A percentile compares a stretch with the other conserved stretches of the same genome.
These are phyloP conservation scores for Pugionium dolabratum DNA, from an alignment of 345 rosid genomes.

Conservation along the genomic window DNA sequence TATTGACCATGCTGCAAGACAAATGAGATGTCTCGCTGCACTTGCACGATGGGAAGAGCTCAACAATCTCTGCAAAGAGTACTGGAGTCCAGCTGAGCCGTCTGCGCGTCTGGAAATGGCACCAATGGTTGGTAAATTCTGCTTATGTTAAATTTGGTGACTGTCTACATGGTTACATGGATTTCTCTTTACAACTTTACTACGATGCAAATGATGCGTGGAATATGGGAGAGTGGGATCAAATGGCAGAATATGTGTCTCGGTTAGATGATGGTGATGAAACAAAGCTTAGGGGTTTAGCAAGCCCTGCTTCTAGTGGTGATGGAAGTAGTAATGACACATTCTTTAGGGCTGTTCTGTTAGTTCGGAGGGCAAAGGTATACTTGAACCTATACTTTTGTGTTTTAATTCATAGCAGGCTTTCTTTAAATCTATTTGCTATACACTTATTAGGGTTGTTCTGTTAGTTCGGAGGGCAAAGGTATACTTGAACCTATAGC, in stretches of 20 bases:
- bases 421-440: slow-evolving; percentile 4
- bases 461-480: slow-evolving; percentile 76
- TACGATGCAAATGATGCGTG: slow-evolving; percentile 98
- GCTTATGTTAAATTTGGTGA: slow-evolving; percentile 21
- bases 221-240: slow-evolving; percentile 99
- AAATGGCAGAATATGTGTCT: slow-evolving; percentile 97
- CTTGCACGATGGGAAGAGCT: slow-evolving; percentile 99
- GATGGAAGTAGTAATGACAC: slow-evolving; percentile 97
- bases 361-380: slow-evolving; percentile 84
- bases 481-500: slow-evolving; percentile 44
- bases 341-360: slow-evolving; percentile 90
- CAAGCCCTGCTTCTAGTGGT: slow-evolving; percentile 81
- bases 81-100: slow-evolving; percentile 98
- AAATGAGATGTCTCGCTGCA: slow-evolving; percentile 97
- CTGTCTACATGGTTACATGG: slow-evolving; percentile 19
- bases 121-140: slow-evolving; percentile 72
- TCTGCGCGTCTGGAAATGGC: slow-evolving; percentile 99
- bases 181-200: slow-evolving; percentile 26
- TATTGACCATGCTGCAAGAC: slow-evolving; percentile 52
- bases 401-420: slow-evolving; percentile 17
- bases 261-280: slow-evolving; percentile 97
- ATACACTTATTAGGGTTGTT: slow-evolving; percentile 29
- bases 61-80: slow-evolving; percentile 90
- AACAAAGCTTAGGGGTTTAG: slow-evolving; percentile 74
- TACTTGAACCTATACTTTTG: slow-evolving; percentile 12